Evolutionary conservation across 2,329 filamentous ascomycete species (phyloP), one percentile per base, ranked within the genome.

Genomic region (Fusarium xylarioides): DNA sequence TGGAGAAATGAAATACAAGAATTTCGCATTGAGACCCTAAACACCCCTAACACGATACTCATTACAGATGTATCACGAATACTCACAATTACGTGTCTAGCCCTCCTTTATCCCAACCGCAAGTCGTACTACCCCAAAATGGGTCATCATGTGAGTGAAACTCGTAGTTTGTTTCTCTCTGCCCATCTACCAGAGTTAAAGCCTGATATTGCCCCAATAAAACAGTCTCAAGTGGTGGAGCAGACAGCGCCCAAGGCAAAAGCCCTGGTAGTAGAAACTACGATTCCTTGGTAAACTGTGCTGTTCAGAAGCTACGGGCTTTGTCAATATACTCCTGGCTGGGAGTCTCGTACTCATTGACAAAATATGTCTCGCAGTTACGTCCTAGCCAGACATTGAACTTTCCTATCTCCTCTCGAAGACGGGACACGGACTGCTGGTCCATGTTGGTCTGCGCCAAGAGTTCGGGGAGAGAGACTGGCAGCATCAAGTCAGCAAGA

Each of bases 361-460:
- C 87, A 79, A 99, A 97, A 83, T 96, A 97, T 30, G 89, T 89
- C 64, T 90, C 87, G 19, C 91, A 90, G 77, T 95, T 91, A 76
- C 92, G 93, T 66, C 91, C 89, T 62, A 99, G 86, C 94, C 95
- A 99, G 60, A 90, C 87, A 16, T 92, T 94, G 82, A 99, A 91
- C 82, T 95, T 95, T 75, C 90, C 88, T 21, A 99, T 88, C 81
- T 99, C 96, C 78, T 98, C 94, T 18, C 95, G 92, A 32, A 98
- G 89, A 52, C 95, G 92, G 70, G 92, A 93, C 46, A 97, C 94
- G 5, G 95, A 95, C 81, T 97, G 95, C 59, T 92, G 88, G 79
- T 98, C 96, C 95, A 99, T 97, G 83, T 98, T 98, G 58, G 96
- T 99, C 81, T 99, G 96, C 8, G 95, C 95, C 70, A 98, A 91